These are phyloP conservation scores for Fusarium nanum DNA, from an alignment of 2,329 filamentous ascomycete genomes.

Conservation along the genomic window DNA sequence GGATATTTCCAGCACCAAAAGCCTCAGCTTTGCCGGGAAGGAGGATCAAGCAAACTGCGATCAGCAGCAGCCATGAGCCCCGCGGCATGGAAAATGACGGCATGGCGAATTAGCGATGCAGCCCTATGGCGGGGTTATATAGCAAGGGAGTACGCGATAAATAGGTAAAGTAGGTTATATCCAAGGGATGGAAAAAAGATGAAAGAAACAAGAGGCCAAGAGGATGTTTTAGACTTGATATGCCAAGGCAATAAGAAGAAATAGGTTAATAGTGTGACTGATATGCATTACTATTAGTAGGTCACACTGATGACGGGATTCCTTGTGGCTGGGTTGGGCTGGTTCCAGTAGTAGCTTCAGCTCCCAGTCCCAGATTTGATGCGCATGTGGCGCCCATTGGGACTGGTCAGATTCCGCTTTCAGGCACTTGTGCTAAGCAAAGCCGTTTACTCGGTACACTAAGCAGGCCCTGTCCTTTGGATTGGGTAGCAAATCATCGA, in stretches of 20 bases:
- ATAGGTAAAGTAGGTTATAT: not conserved
- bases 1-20: slow-evolving; percentile 78
- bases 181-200: not conserved
- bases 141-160: slow-evolving; percentile 12
- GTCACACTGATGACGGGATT: slow-evolving; percentile 46
- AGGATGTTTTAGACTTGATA: slow-evolving; percentile 25
- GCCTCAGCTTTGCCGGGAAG: slow-evolving; percentile 68
- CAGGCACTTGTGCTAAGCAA: slow-evolving; percentile 9
- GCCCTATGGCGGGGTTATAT: slow-evolving; percentile 41
- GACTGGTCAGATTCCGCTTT: slow-evolving; percentile 27
- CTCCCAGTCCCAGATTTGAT: slow-evolving; percentile 7
- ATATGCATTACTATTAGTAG: slow-evolving; percentile 26
- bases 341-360: slow-evolving; percentile 10
- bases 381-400: slow-evolving; percentile 10
- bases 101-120: slow-evolving; percentile 55
- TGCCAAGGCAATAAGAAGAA: slow-evolving; percentile 22
- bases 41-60: slow-evolving; percentile 63
- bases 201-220: not conserved
- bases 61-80: slow-evolving; percentile 63
- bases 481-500: slow-evolving; percentile 14
- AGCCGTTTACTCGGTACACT: not conserved
- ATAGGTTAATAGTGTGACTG: slow-evolving; percentile 2
- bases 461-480: not conserved
- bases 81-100: slow-evolving; percentile 60
- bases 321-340: slow-evolving; percentile 41